These are phyloP conservation scores for Pythium aristosporum DNA, from an alignment of 352 stramenopile species.

Conservation along the genomic window DNA sequence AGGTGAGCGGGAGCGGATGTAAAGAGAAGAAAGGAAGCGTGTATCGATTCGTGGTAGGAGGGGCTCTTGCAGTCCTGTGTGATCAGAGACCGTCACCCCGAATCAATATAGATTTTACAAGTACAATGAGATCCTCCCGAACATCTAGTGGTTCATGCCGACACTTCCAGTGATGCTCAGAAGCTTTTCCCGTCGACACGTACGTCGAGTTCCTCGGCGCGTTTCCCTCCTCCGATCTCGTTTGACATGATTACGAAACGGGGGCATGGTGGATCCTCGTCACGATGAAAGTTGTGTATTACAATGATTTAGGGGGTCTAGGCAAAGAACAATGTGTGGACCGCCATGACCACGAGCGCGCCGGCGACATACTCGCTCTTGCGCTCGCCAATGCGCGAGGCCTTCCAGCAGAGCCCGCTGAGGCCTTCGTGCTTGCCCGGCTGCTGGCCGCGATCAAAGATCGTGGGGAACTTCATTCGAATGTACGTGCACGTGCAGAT, in stretches of 20 bases:
- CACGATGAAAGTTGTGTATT: constrained; percentile 26
- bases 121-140: constrained; percentile 12
- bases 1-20: background rate
- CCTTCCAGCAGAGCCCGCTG: constrained; percentile 91
- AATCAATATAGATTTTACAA: constrained; percentile 32
- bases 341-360: constrained; percentile 84
- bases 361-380: constrained; percentile 89
- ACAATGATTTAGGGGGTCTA: constrained; percentile 8
- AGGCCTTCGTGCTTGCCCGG: constrained; percentile 86
- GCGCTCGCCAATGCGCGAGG: constrained; percentile 89
- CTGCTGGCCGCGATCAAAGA: constrained; percentile 91
- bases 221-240: too few species aligned
- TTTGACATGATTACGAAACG: background rate
- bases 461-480: constrained; percentile 92
- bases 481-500: constrained; percentile 98
- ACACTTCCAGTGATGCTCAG: background rate
- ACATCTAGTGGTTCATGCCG: background rate
- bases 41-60: constrained; percentile 22
- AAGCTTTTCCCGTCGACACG: too few species aligned
- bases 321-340: constrained; percentile 92
- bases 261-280: too few species aligned
- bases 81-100: constrained; percentile 7
- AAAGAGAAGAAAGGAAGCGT: constrained; percentile 8
- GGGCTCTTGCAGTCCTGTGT: constrained; percentile 17
- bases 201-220: too few species aligned